A percentile compares a stretch with the other conserved stretches of the same genome.
Evolutionary conservation across 2,329 filamentous ascomycete species (phyloP).

Genomic region (Hymenoscyphus infarciens): DNA sequence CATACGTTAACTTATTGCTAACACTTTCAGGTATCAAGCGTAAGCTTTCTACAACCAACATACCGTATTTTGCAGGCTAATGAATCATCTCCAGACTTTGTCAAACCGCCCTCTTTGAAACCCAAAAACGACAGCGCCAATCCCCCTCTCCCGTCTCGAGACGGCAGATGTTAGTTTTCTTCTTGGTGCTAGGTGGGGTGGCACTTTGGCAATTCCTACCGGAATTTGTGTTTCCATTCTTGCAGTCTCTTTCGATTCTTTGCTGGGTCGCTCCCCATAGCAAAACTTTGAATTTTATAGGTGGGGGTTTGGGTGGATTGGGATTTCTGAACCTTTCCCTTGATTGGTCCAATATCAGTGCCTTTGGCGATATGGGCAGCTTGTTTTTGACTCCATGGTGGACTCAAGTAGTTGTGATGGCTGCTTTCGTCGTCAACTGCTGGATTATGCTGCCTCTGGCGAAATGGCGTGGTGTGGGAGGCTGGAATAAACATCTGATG

Average conservation of each 20-base stretch:
- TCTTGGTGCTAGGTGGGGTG: slow-evolving; percentile 48
- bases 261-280: slow-evolving; percentile 62
- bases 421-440: slow-evolving; percentile 52
- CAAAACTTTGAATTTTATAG: slow-evolving; percentile 55
- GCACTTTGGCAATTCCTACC: slow-evolving; percentile 61
- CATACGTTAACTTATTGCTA: slow-evolving; percentile 9
- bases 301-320: slow-evolving; percentile 59
- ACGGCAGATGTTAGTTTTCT: slow-evolving; percentile 56
- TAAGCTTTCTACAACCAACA: not conserved
- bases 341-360: slow-evolving; percentile 59
- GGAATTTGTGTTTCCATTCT: slow-evolving; percentile 57
- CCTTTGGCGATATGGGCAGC: slow-evolving; percentile 40
- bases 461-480: slow-evolving; percentile 52
- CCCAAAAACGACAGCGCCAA: slow-evolving; percentile 49
- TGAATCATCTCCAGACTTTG: slow-evolving; percentile 36
- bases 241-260: slow-evolving; percentile 57
- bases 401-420: slow-evolving; percentile 54
- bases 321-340: slow-evolving; percentile 57
- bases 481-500: slow-evolving; percentile 53
- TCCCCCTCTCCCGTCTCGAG: slow-evolving; percentile 46
- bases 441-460: slow-evolving; percentile 57
- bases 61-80: not conserved
- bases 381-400: slow-evolving; percentile 56
- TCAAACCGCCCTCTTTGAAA: slow-evolving; percentile 57
- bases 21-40: slow-evolving; percentile 25